Base-by-base conservation (phyloP, 2,329 filamentous ascomycete genomes). In the Gaeumannomyces tritici region DNA sequence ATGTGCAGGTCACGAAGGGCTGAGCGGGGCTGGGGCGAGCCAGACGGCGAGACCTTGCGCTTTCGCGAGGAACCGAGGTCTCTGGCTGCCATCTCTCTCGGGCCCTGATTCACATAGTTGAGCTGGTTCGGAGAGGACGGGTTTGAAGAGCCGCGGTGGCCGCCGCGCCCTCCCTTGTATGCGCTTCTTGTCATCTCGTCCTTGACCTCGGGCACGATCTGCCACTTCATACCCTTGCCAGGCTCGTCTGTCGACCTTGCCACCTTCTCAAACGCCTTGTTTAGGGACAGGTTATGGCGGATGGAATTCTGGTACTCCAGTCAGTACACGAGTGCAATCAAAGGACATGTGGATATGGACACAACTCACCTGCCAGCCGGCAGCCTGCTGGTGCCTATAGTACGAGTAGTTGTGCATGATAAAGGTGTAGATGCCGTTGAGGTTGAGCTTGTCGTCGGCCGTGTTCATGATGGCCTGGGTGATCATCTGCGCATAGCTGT, bases 221-320 rank as follows among this genome's bases (percentile, higher is more conserved):
- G 91, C 95, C 95, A 99, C 73, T 98, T 98, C 92, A 97, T 98
- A 31, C 95, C 95, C 73, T 99, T 99, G 15, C 95, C 95, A 27
- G 95, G 95, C 73, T 99, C 95, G 68, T 98, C 91, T 0, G 92
- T 96, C 21, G 90, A 88, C 58, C 95, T 88, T 3, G 95, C 90
- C 11, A 96, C 89, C 74, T 99, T 99, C 69, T 92, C 88, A 70
- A 99, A 99, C 0, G 89, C 87, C 73, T 97, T 96, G 74, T 96
- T 98, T 55, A 99, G 77, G 1, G 95, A 98, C 18, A 99, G 76
- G 69, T 99, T 99, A 73, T 99, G 95, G 15, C 95, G 88, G 67
- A 99, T 99, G 0, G 92, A 97, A 73, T 99, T 99, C 86, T 91
- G 69, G 42, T 24, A 3, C n/a, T 24, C n/a, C 21, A n/a, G 42